Percentiles rank a stretch among this genome's conserved stretches.
phyloP scores from a whole-genome alignment of 257 asterid genomes.

The Fraxinus quadrangulata region DNA sequence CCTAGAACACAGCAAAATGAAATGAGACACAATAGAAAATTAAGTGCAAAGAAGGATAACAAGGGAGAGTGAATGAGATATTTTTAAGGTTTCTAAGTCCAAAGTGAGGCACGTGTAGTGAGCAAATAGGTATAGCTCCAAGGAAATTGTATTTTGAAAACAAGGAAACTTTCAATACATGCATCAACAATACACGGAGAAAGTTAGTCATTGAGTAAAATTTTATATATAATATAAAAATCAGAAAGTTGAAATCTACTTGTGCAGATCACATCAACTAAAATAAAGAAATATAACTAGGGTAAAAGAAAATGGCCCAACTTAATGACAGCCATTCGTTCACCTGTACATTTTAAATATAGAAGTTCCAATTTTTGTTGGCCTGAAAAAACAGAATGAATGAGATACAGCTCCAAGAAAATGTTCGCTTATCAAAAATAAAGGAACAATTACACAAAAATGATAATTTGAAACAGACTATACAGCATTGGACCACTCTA shows the following conservation, averaged over 20 bases:
- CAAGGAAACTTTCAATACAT: too few relatives aligned
- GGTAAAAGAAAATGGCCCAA: neutral
- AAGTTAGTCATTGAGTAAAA: neutral
- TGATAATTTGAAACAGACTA: neutral
- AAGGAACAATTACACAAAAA: neutral
- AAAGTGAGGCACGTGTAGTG: neutral
- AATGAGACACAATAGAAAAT: neutral
- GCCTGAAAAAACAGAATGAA: conserved; percentile 6
- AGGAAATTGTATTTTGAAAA: neutral
- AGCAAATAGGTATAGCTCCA: neutral
- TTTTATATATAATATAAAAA: neutral
- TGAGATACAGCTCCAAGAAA: conserved; percentile 3
- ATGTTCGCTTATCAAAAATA: neutral
- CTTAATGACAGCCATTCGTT: neutral
- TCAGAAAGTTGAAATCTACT: neutral
- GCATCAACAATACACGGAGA: too few relatives aligned
- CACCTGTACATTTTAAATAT: conserved; percentile 5
- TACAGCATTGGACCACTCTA: neutral
- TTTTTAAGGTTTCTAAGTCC: neutral
- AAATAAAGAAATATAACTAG: neutral
- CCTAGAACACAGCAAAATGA: neutral
- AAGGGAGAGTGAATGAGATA: neutral
- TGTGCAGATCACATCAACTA: neutral
- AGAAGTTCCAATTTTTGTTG: neutral
- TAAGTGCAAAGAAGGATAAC: neutral